Evolutionary conservation across 192 early-diverging fungal species (phyloP).

Genomic region (Rhizoclosmatium sp.): DNA sequence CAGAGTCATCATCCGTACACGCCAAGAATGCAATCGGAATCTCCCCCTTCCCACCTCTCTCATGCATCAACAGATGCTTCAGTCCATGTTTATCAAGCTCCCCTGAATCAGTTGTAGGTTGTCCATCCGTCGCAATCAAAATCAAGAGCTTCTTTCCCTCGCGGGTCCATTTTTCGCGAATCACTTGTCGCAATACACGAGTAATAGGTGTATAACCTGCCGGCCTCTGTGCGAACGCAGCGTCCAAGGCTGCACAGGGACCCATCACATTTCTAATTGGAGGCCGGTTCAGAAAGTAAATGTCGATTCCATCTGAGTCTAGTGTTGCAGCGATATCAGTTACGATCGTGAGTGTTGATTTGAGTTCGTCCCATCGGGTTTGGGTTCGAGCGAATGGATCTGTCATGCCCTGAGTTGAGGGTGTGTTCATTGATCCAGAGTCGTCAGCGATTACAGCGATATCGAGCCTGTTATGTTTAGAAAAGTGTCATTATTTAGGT

Average conservation of each 20-base stretch:
- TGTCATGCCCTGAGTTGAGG: not conserved
- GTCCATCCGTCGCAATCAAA: constrained; percentile 19
- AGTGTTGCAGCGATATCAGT: constrained; percentile 5
- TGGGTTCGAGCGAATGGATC: constrained; percentile 13
- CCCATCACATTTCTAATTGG: constrained; percentile 1
- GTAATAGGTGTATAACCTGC: constrained; percentile 28
- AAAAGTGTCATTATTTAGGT: no score
- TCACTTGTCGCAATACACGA: constrained; percentile 10
- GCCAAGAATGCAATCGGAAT: not conserved
- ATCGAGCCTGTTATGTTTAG: constrained; percentile 11
- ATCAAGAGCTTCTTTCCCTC: not conserved
- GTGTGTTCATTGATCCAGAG: constrained; percentile 20
- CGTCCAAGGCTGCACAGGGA: not conserved
- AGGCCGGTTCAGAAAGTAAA: constrained; percentile 33
- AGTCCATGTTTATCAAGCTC: not conserved
- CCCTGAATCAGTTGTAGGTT: not conserved
- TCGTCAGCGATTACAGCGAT: constrained; percentile 25
- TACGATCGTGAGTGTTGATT: constrained; percentile 22
- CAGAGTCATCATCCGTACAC: constrained; percentile 4
- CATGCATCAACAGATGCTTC: not conserved
- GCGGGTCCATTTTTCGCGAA: not conserved
- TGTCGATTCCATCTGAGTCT: constrained; percentile 25
- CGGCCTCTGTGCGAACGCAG: constrained; percentile 16
- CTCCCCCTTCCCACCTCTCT: not conserved
- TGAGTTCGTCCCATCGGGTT: constrained; percentile 35